These are phyloP conservation scores for Fomitopsis pinicola DNA, from an alignment of 1,284 basidiomycete genomes.

Conservation along the genomic window DNA sequence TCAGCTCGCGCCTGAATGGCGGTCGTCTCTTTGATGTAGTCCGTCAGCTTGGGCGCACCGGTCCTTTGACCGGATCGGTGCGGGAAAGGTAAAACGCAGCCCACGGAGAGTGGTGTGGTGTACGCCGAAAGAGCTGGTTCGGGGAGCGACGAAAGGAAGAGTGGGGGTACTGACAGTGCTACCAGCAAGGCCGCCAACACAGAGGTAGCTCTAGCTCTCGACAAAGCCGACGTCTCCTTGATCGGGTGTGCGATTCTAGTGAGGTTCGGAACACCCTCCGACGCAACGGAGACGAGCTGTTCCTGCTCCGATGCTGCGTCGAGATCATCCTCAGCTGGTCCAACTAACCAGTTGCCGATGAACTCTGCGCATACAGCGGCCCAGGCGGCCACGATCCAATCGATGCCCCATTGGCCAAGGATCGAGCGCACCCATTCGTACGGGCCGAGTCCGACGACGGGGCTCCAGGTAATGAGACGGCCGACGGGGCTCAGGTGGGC, in stretches of 20 bases:
- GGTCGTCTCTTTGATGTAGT: conserved; percentile 55
- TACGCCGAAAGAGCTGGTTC: conserved; percentile 37
- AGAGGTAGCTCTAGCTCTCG: conserved; percentile 13
- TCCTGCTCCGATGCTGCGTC: conserved; percentile 8
- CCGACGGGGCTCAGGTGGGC: conserved; percentile 60
- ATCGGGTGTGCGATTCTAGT: background rate
- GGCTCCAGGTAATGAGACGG: conserved; percentile 65
- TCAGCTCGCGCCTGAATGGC: conserved; percentile 41
- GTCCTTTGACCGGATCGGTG: conserved; percentile 35
- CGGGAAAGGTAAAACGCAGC: conserved; percentile 54
- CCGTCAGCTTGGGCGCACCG: conserved; percentile 39
- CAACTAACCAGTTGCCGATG: conserved; percentile 53
- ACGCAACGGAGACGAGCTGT: conserved; percentile 8
- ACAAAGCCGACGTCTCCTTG: background rate
- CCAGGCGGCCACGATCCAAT: conserved; percentile 71
- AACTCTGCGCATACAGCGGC: conserved; percentile 58
- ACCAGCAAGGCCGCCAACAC: conserved; percentile 40
- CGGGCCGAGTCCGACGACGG: conserved; percentile 43
- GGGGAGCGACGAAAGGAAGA: conserved; percentile 38
- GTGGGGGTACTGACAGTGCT: conserved; percentile 53
- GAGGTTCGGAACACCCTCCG: conserved; percentile 3
- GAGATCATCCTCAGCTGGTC: conserved; percentile 19
- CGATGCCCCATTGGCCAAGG: conserved; percentile 54
- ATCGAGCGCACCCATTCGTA: conserved; percentile 62
- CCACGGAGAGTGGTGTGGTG: conserved; percentile 54